Percentiles rank a stretch among this genome's conserved stretches.
Evolutionary conservation across 768 basidiomycete species (phyloP).

Genomic region (Cystofilobasidium macerans): DNA sequence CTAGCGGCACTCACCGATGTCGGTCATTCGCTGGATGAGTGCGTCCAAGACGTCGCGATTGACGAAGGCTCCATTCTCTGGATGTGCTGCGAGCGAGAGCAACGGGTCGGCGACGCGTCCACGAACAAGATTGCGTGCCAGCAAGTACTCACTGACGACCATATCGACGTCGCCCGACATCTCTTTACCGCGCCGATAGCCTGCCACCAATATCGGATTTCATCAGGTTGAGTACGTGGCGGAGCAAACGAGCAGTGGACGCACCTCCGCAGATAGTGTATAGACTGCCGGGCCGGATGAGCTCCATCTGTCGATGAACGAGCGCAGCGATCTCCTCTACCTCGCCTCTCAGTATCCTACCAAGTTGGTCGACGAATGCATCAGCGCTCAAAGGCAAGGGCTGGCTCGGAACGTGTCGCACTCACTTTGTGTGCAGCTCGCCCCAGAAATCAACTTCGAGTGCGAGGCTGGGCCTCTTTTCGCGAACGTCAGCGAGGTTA

Average conservation of each 20-base stretch:
- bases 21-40: constrained; percentile 44
- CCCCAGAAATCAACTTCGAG: constrained; percentile 48
- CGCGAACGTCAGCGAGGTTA: constrained; percentile 53
- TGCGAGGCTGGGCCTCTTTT: constrained; percentile 42
- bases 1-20: constrained; percentile 51
- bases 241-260: constrained; percentile 30
- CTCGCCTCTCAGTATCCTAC: constrained; percentile 60
- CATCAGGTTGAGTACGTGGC: too few species aligned
- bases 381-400: background rate
- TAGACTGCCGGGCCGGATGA: constrained; percentile 54
- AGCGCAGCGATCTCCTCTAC: constrained; percentile 63
- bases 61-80: constrained; percentile 49
- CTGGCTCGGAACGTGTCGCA: background rate
- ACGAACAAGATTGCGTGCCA: background rate
- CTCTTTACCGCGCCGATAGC: constrained; percentile 73
- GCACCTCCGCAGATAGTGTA: constrained; percentile 70
- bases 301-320: constrained; percentile 56
- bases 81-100: constrained; percentile 42
- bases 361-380: background rate
- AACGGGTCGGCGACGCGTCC: background rate
- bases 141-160: constrained; percentile 47
- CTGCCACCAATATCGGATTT: constrained; percentile 39
- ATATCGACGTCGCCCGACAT: constrained; percentile 81
- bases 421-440: constrained; percentile 46
- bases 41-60: constrained; percentile 49